Conservation (phyloP, 371 early-diverging fungal species). For the Apophysomyces sp. region DNA sequence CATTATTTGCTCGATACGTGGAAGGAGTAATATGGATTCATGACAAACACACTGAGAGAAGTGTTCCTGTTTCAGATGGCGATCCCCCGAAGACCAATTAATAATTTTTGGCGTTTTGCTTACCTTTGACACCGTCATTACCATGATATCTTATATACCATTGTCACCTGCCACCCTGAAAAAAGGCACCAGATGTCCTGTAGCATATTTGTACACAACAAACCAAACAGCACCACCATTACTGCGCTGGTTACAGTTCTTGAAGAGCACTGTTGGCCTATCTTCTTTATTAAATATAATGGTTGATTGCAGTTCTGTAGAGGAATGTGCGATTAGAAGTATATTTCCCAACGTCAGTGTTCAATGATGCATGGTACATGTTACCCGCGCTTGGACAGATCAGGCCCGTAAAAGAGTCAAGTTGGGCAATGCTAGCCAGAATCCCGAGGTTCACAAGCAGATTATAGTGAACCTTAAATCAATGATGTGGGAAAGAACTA, state of each 20-base stretch:
- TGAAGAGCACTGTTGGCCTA: neutral
- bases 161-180: neutral
- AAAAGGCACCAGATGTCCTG: neutral
- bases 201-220: conserved; percentile 4
- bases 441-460: neutral
- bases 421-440: neutral
- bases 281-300: neutral
- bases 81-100: too few relatives aligned
- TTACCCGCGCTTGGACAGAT: neutral
- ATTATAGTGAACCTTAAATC: neutral
- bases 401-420: neutral
- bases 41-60: too few relatives aligned
- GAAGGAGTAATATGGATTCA: too few relatives aligned
- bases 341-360: neutral
- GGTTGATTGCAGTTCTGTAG: neutral
- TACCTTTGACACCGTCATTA: too few relatives aligned
- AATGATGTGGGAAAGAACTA: neutral
- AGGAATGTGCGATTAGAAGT: neutral
- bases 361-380: conserved; percentile 1
- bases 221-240: conserved; percentile 4
- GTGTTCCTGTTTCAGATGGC: too few relatives aligned
- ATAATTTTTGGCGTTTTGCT: too few relatives aligned
- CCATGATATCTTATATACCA: neutral
- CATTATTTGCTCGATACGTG: too few relatives aligned
- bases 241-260: neutral